phyloP scores from a whole-genome alignment of 148 eudicot species.

The Diospyros kaki region DNA sequence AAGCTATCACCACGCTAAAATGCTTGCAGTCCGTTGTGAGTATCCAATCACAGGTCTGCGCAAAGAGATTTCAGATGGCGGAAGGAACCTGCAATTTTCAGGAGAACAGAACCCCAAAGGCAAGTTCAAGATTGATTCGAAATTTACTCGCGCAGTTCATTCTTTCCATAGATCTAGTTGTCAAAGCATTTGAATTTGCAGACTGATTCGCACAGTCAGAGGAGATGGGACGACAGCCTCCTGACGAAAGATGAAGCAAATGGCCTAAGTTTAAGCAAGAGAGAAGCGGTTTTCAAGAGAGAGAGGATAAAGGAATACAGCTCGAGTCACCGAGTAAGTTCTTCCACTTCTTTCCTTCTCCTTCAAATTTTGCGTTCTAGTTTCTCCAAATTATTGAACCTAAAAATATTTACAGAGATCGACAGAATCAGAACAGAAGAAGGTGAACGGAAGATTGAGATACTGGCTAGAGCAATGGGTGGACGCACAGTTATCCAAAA shows the following conservation, averaged over 20 bases:
- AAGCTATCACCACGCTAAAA: conserved; percentile 59
- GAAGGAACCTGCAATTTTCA: conserved; percentile 19
- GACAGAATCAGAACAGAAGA: conserved; percentile 51
- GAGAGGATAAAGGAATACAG: conserved; percentile 53
- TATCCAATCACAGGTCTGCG: conserved; percentile 64
- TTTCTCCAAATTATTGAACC: background rate
- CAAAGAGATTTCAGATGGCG: conserved; percentile 42
- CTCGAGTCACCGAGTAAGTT: conserved; percentile 49
- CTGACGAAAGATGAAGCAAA: conserved; percentile 50
- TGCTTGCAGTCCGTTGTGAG: conserved; percentile 66
- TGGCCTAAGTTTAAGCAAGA: conserved; percentile 40
- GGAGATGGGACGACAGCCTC: conserved; percentile 56
- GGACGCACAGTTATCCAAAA: conserved; percentile 37
- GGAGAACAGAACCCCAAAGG: conserved; percentile 23
- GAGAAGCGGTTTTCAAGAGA: conserved; percentile 51
- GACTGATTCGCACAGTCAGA: conserved; percentile 42
- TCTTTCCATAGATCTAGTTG: background rate
- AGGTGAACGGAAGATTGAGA: conserved; percentile 37
- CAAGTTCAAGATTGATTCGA: conserved; percentile 1
- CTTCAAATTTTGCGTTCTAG: too few species aligned
- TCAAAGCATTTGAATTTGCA: conserved; percentile 20
- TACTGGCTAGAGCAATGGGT: conserved; percentile 68
- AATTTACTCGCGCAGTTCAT: background rate
- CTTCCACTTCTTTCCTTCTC: background rate
- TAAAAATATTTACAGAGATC: conserved; percentile 38